Conservation (phyloP, 345 rosid species). For the Melaleuca alternifolia region DNA sequence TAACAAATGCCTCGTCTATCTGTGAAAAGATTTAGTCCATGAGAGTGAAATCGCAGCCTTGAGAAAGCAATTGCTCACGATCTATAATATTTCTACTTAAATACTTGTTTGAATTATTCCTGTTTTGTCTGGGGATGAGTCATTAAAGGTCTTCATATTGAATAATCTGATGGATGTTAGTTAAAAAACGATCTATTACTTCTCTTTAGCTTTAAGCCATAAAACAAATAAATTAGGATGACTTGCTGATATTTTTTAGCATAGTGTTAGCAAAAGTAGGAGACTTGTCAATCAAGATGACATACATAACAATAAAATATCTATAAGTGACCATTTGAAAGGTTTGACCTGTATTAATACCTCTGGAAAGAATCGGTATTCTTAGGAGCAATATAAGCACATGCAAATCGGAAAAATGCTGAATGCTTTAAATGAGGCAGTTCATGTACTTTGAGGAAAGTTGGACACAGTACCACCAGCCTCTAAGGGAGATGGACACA, state of each 20-base stretch:
- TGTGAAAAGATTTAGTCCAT: background rate
- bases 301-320: background rate
- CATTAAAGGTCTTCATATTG: background rate
- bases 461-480: background rate
- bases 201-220: background rate
- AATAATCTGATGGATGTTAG: background rate
- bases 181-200: background rate
- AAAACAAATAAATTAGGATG: background rate
- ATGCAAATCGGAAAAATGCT: background rate
- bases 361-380: background rate
- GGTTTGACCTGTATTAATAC: background rate
- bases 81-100: background rate
- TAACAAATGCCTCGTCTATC: background rate
- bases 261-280: background rate
- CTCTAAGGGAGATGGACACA: background rate
- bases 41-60: background rate
- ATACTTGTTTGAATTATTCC: background rate
- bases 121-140: background rate
- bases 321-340: background rate
- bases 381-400: background rate
- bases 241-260: background rate
- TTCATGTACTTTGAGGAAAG: background rate
- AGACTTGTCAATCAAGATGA: background rate
- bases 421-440: background rate
- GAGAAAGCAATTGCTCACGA: background rate